Base-by-base conservation (phyloP, 768 basidiomycete species). In the Mycena crocata region DNA sequence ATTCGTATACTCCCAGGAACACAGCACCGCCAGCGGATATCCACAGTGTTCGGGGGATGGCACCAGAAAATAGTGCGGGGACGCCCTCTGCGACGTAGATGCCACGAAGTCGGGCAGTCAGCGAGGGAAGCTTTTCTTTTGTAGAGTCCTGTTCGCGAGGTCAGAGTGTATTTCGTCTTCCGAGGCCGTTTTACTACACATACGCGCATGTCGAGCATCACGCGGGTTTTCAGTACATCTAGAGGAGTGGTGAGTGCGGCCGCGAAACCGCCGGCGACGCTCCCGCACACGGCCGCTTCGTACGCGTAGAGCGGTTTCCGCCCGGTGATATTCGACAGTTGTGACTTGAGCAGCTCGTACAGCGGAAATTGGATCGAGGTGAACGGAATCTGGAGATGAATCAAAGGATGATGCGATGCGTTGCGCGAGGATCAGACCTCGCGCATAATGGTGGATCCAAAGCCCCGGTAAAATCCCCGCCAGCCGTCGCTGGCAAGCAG, bases 1-100 rank as follows among this genome's bases (percentile, higher is more conserved):
- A 91, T 77, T 99, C 97, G 72, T 98, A 99, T 51, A 95, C 91
- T n/a, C 98, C 98, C 28, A 99, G 84, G 78, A 99, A 99, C 0
- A 99, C 95, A 0, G 96, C 96, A 2, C 98, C 98, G 3, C 98
- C 98, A 2, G 94, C 90, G 2, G 95, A 95, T 74, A 99, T 99
- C 93, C 97, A 99, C 56, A 98, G 76, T 40, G 96, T 98, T 75
- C 98, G 87, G 28, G 97, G 97, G 10, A 96, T 85, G 44, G 93
- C 87, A 14, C 98, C 98, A 7, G 92, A 80, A 74, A 97, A 98
- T 6, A 99, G 82, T 4, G 94, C 94, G 34, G 76, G 80, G 1
- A 81, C 56, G 4, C 98, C 97, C 77, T 97, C 97, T 0, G 78
- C 75, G 9, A 75, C 67, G 71, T 92, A 91, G 66, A 99, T 98